Base-by-base conservation (phyloP, 176 grass and related monocot species). In the Canna indica region DNA sequence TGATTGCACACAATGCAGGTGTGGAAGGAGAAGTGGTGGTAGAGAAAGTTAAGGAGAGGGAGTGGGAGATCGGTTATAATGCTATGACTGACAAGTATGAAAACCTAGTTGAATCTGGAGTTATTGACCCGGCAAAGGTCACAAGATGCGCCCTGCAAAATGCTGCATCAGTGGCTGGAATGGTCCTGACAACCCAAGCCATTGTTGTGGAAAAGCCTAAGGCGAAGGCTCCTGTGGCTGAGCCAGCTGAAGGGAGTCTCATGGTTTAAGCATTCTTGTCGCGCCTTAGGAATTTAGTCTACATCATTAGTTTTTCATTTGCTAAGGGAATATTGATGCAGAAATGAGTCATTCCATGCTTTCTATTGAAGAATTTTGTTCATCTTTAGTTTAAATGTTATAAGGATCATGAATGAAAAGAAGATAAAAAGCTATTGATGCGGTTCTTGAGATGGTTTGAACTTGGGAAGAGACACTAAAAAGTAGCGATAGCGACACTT, bases 11-110 rank as follows among this genome's bases (percentile, higher is more conserved):
- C 34, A 66, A 66, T 7, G 63, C 63, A 2, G 62, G 62, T 18
- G 62, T 65, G 32, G 62, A 65, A 65, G 63, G 63, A 36, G 63
- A 66, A 36, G 63, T 71, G 15, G 68, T 71, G 68, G 68, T 71
- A 12, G 68, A 71, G 68, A 71, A 71, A 52, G 47, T 71, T 14
- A 71, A 33, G 46, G 68, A 71, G 1, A 35, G 46, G 2, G 30
- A 71, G 34, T 71, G 68, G 68, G 46, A 71, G 68, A 28, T 71
- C 15, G 69, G 69, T 5, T 53, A 71, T 29, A 71, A 71, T 35
- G 69, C 69, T 12, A 71, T 54, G 47, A 53, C 47, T 7, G 47
- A 71, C 29, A 15, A 71, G 20, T 71, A 50, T 4, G 68, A 53
- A 26, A 71, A 53, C 30, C 30, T 71, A 10, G 46, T 71, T 29